Evolutionary conservation across 768 basidiomycete species (phyloP), one percentile per base, ranked within the genome.

Genomic region (Russula abietina): DNA sequence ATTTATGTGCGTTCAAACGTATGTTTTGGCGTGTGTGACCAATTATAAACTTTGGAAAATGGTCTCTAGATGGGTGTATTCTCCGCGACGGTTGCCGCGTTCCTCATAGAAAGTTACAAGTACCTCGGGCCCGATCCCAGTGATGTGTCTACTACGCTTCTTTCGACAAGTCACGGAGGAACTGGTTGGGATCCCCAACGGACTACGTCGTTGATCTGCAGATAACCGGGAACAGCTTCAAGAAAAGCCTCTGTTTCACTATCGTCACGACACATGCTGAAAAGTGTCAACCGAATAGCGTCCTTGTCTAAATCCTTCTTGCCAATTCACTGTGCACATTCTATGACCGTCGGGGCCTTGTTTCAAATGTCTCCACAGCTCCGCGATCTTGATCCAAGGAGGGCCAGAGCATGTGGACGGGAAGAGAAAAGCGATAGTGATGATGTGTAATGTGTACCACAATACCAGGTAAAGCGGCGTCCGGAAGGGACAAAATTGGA

Each of bases 51-150:
- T n/a, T n/a, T n/a, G n/a, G n/a, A 0, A 28, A 39, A 12, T 17
- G 33, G 2, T 32, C 14, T 53, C 17, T 28, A 66, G 65, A 58
- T 64, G 26, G 65, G 65, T 54, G 48, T 66, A 5, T 66, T 66
- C 38, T 60, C 65, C 0, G 65, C 65, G 14, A 65, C 58, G 3
- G 64, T 66, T 17, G 60, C 65, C 22, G 63, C 65, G 24, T 66
- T 66, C 28, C 43, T 66, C 30, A 51, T 66, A 26, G 65, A 65
- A 39, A 65, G 64, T 17, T 57, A 65, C 55, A 66, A 66, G 46
- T 22, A 10, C 26, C 63, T 66, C 32, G 50, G 39, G 33, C 64
- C 57, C 19, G 63, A 66, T 63, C n/a, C 48, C 12, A 24, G 45
- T 33, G 65, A 60, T 1, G 28, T n/a, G 7, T 39, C 63, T 8